Base-by-base conservation (phyloP, 1,139 yeast species). In the Geotrichum carabidarum region DNA sequence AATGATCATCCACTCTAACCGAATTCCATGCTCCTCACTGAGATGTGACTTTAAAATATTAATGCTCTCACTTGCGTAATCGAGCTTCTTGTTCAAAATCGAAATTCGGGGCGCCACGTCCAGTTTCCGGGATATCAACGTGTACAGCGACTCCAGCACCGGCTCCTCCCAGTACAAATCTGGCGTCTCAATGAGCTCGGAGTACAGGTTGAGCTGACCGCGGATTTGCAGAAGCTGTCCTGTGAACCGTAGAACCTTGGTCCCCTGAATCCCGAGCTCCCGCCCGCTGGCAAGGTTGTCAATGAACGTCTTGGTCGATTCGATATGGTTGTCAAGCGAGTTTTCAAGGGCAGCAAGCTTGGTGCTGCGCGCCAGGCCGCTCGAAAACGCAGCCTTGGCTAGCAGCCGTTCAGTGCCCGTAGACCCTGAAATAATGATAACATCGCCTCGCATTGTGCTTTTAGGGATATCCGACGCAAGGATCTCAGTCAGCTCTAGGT, bases 131-230 rank as follows among this genome's bases (percentile, higher is more conserved):
- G 95, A 85, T 4, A 88, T 82, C 22, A 81, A 76, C 49, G 83
- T 78, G 68, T 88, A 90, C 15, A 89, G 80, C 54, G 77, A 77
- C 65, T 90, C 97, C 54, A 90, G 73, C 38, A 82, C 81, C 0
- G 96, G 95, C 63, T 89, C 96, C 53, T 89, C 81, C 97, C 97
- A 90, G 69, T 89, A 90, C 48, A 89, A 71, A 67, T 90, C 97
- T 0, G 97, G 97, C 0, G 95, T 88, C 63, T 90, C 97, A 44
- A 88, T 88, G 54, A 90, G 76, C 65, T 90, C 96, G n/a, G 93
- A 84, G 68, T 90, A 88, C 47, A 90, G 71, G 63, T 90, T 90
- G 59, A 90, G 75, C 62, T 85, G 85, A 1, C 95, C 96, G 57
- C 97, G 74, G 18, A 90, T 74, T 48, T 86, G 73, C 57, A 90